Base-by-base conservation (phyloP, 306 rosid species). In the Quercus agrifolia region DNA sequence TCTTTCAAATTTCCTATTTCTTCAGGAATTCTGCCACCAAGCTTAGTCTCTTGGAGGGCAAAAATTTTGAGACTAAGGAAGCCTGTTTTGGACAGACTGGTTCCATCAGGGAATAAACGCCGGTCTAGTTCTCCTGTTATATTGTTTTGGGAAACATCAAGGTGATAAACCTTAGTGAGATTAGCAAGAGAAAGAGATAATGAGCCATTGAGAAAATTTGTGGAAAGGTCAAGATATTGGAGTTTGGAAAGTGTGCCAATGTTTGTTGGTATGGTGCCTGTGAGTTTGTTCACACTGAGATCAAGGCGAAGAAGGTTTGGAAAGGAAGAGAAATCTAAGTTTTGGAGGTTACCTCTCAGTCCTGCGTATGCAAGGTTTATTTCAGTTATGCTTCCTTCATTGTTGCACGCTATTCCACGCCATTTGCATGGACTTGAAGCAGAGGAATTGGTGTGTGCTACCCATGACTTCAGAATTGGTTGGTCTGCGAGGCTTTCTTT, bases 41-140 rank as follows among this genome's bases (percentile, higher is more conserved):
- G 75, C 5, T 46, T 35, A 55, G 80, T 88, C 8, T 79, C 68
- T 12, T 88, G 90, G 6, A 86, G 74, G 15, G 75, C 74, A 0
- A 90, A 80, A 66, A 77, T 75, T 61, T 69, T 77, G 1, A 90
- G 78, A 27, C 84, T 28, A 17, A 67, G n/a, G 17, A 90, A 77
- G 1, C 92, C 89, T 19, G 76, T 84, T 86, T 76, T 81, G 1
- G 23, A 21, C 23, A 21, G 23, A 21, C 23, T 21, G 23, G 23
- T 0, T 21, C 23, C 23, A 21, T 21, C 0, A 8, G 94, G 94
- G 58, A 90, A 90, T 5, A 90, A 54, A 19, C 57, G 76, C 15
- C 74, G 77, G 55, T 90, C 91, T 56, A 90, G 56, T 41, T 57
- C 38, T 4, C 94, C 94, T 0, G 80, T 27, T 6, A 90, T 77